Evolutionary conservation across 75 land plant genomes (phyloP), one percentile per base, ranked within the genome.

Genomic region (Chamaecyparis obtusa): DNA sequence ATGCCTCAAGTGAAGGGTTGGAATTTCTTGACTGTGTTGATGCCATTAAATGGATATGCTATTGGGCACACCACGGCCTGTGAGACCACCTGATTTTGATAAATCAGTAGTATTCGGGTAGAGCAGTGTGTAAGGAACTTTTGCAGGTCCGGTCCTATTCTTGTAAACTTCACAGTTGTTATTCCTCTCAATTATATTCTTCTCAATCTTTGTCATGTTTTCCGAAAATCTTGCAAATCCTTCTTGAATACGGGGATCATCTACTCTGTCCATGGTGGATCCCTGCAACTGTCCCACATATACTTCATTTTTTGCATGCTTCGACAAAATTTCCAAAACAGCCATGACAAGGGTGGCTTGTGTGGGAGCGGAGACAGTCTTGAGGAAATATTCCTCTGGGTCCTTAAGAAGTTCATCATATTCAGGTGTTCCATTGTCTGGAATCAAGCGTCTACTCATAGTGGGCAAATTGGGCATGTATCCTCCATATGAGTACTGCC

Each of bases 381-480:
- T 86, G 85, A 95, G 74, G 93, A 90, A 94, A 80, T 89, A 92
- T 55, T 21, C 0, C n/a, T 97, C 95, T 5, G 95, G 95, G 84
- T 93, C 32, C 3, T 49, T 41, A 19, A 89, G 87, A 6, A 95
- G 87, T 89, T 96, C 94, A 15, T 86, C 86, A 84, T 92, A 92
- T 82, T 95, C 98, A 17, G 57, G 21, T 13, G 94, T 86, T 4
- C 97, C 96, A 14, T 87, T 85, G 6, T 93, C 91, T 2, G 96
- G 98, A 90, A 96, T 94, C 85, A 94, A 88, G 4, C 92, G 88
- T 15, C 94, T 91, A 77, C 93, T 92, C 17, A 91, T 88, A 0
- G 91, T 82, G 0, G 97, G 95, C 11, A 88, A 82, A 88, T 94
- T 93, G 16, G 95, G 94, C 89, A 91, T 91, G 89, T 90, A 94